Evolutionary conservation across 306 rosid genomes (phyloP).

Genomic region (Hylodesmum podocarpum): DNA sequence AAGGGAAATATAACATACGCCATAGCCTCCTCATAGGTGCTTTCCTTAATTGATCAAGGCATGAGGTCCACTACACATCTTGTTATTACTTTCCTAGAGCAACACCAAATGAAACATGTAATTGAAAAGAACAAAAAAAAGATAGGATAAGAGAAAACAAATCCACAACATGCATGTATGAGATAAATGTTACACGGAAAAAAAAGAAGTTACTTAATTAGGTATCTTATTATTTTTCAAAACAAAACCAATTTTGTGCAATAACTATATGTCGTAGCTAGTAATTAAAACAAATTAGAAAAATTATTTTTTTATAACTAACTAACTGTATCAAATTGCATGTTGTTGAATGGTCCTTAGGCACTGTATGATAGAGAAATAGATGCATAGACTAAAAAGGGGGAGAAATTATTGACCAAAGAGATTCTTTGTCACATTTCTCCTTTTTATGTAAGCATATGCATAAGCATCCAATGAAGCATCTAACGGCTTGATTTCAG

Average conservation of each 20-base stretch:
- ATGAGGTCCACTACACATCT: constrained; percentile 9
- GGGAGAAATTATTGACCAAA: constrained; percentile 32
- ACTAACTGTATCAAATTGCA: not conserved
- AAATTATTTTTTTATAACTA: not conserved
- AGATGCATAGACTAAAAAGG: constrained; percentile 11
- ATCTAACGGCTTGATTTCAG: not conserved
- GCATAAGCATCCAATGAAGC: constrained; percentile 38
- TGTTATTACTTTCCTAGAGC: not conserved
- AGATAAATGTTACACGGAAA: not conserved
- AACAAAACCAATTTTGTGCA: not conserved
- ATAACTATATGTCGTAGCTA: not conserved
- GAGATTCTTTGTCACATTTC: constrained; percentile 40
- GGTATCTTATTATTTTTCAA: not conserved
- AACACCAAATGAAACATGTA: not conserved
- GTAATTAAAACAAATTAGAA: not conserved
- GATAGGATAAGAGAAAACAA: not conserved
- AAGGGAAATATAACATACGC: constrained; percentile 6
- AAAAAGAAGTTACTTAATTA: not conserved
- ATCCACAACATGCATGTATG: not conserved
- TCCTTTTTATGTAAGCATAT: constrained; percentile 27
- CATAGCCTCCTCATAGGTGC: constrained; percentile 1
- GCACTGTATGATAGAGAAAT: not conserved
- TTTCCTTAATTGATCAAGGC: constrained; percentile 25
- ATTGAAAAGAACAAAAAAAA: not conserved
- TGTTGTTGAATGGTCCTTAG: not conserved